Evolutionary conservation across 129 eudicot species (phyloP), one percentile per base, ranked within the genome.

Genomic region (Tagetes patula): DNA sequence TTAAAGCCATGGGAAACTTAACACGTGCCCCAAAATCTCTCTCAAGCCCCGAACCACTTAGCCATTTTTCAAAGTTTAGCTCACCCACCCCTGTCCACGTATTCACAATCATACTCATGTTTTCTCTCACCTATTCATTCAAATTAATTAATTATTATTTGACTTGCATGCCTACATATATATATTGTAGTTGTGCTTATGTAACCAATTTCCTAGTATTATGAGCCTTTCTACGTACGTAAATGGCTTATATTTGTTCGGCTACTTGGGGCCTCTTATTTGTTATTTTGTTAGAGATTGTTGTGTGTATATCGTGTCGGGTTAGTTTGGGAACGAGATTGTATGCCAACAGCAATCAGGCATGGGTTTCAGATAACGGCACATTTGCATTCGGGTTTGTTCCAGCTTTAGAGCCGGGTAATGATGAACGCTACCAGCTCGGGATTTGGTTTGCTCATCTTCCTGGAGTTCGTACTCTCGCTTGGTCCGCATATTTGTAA

Each of bases 311-410:
- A 11, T 79, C 69, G 27, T 80, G 86, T 41, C 77, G 82, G 56
- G 67, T 90, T 39, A 75, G 74, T 1, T 42, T 83, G 76, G 97
- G 97, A 6, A 88, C 97, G 9, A 83, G 89, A 71, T 73, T 94
- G 70, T 65, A 77, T 9, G 99, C 99, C 27, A 79, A 77, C 20
- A 84, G 82, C 14, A 74, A 88, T 27, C 79, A 75, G 63, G 82
- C 88, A 41, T 94, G 99, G 99, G 80, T 81, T 48, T 94, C 99
- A 0, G 81, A 76, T 13, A 94, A 94, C 52, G 85, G 89, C 13
- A 90, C 99, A 30, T 94, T 94, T 76, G 99, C 97, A 9, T 86
- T 94, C 36, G 99, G 99, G 67, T 94, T 94, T 77, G 81, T 74
- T 59, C 88, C 85, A 0, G 41, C 79, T 69, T 58, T 61, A 59